These are phyloP conservation scores for Platanthera guangdongensis DNA, from an alignment of 106 monocot genomes.

Conservation along the genomic window DNA sequence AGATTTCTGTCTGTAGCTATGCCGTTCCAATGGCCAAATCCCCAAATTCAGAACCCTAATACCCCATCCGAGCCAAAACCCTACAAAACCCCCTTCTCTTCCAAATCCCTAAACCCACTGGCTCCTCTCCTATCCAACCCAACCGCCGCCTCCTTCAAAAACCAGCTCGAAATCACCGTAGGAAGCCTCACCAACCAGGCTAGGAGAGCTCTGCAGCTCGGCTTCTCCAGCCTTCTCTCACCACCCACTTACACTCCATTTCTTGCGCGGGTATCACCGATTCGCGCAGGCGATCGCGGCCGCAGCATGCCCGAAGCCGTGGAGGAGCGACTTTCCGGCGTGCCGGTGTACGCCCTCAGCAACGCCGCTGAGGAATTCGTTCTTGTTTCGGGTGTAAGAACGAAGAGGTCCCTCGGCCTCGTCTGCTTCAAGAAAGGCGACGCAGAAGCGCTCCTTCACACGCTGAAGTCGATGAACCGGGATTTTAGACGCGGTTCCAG, in stretches of 20 bases:
- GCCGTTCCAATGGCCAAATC: neutral
- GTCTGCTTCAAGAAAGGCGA: conserved; percentile 79
- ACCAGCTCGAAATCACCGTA: neutral
- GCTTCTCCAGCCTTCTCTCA: neutral
- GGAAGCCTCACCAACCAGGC: neutral
- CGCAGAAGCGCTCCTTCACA: conserved; percentile 63
- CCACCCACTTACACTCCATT: neutral
- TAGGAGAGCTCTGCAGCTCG: neutral
- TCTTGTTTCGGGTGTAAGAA: conserved; percentile 51
- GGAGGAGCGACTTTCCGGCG: conserved; percentile 67
- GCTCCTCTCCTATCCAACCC: conserved; percentile 6
- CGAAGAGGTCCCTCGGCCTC: conserved; percentile 56
- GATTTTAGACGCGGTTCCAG: conserved; percentile 49
- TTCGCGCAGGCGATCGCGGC: neutral
- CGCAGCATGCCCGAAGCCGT: conserved; percentile 28
- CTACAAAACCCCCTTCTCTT: neutral
- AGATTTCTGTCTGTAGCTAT: neutral
- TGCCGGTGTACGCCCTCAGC: conserved; percentile 83
- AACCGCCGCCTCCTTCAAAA: neutral
- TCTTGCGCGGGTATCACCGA: conserved; percentile 15
- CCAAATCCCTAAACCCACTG: neutral
- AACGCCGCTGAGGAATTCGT: conserved; percentile 74
- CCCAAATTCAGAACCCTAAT: neutral
- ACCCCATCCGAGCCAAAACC: neutral
- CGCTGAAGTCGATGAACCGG: conserved; percentile 53